Conservation (phyloP, 2,329 filamentous ascomycete genomes). For the Aureobasidium sp. region DNA sequence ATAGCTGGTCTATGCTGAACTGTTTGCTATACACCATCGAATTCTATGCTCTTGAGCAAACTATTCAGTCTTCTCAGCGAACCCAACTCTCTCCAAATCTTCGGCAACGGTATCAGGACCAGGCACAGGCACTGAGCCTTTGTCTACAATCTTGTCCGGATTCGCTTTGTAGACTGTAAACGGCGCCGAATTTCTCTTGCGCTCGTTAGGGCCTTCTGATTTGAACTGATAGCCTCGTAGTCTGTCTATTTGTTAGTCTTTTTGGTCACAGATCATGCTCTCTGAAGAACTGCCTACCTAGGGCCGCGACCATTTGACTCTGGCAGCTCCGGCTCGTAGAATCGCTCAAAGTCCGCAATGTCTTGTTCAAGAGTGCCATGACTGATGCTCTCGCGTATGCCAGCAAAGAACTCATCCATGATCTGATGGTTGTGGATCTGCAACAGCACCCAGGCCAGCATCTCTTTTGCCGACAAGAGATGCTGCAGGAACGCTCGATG, state of each 20-base stretch:
- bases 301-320: constrained; percentile 69
- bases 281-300: constrained; percentile 36
- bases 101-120: constrained; percentile 41
- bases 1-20: background rate
- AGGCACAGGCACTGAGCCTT: constrained; percentile 32
- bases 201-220: constrained; percentile 53
- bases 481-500: constrained; percentile 84
- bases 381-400: constrained; percentile 57
- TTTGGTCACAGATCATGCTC: background rate
- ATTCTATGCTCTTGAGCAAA: background rate
- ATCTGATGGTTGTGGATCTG: constrained; percentile 84
- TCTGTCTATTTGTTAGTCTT: constrained; percentile 25
- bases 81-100: constrained; percentile 40
- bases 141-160: constrained; percentile 39
- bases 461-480: constrained; percentile 81
- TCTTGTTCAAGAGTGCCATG: constrained; percentile 48
- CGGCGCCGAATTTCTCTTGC: constrained; percentile 57
- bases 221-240: constrained; percentile 77
- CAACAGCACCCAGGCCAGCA: constrained; percentile 89
- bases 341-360: constrained; percentile 50
- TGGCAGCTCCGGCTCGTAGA: constrained; percentile 66
- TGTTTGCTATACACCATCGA: background rate
- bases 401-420: constrained; percentile 63
- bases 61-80: constrained; percentile 21
- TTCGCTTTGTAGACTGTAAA: constrained; percentile 49